Evolutionary conservation across 23 red algal species (phyloP).

Genomic region (Chondrus crispus): DNA sequence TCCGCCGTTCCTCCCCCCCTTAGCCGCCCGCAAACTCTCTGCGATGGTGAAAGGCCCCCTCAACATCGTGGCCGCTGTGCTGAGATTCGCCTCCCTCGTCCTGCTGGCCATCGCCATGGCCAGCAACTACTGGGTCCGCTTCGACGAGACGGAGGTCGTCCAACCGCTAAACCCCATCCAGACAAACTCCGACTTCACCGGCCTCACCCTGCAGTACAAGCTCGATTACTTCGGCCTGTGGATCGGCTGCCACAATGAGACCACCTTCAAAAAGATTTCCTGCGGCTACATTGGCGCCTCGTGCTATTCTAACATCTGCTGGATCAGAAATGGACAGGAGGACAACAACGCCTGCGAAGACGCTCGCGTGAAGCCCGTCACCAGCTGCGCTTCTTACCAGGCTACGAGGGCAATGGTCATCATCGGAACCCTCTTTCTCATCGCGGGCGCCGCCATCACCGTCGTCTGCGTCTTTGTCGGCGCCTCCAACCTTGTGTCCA

Average conservation of each 20-base stretch:
- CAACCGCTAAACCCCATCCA: conserved; percentile 40
- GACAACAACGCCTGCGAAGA: conserved; percentile 15
- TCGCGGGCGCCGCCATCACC: conserved; percentile 41
- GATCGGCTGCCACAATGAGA: conserved; percentile 43
- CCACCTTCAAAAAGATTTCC: conserved; percentile 23
- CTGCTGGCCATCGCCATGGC: conserved; percentile 54
- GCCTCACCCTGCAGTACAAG: conserved; percentile 44
- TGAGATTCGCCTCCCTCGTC: conserved; percentile 64
- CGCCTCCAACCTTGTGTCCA: background rate
- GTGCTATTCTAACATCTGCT: conserved; percentile 66
- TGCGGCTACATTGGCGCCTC: conserved; percentile 67
- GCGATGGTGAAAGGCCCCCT: background rate
- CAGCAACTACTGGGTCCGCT: conserved; percentile 59
- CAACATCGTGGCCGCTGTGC: conserved; percentile 22
- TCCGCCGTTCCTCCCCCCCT: too few species aligned
- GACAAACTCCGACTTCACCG: conserved; percentile 12
- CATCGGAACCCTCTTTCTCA: conserved; percentile 67
- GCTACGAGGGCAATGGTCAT: conserved; percentile 52
- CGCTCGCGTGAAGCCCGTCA: conserved; percentile 18
- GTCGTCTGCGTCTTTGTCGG: conserved; percentile 50
- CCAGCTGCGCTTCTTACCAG: conserved; percentile 61
- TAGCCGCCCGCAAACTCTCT: background rate
- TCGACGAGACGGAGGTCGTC: background rate
- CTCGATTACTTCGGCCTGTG: conserved; percentile 55
- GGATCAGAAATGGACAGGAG: conserved; percentile 47